Evolutionary conservation across 2,329 filamentous ascomycete genomes (phyloP).

Genomic region (Nannizzia gypsea): DNA sequence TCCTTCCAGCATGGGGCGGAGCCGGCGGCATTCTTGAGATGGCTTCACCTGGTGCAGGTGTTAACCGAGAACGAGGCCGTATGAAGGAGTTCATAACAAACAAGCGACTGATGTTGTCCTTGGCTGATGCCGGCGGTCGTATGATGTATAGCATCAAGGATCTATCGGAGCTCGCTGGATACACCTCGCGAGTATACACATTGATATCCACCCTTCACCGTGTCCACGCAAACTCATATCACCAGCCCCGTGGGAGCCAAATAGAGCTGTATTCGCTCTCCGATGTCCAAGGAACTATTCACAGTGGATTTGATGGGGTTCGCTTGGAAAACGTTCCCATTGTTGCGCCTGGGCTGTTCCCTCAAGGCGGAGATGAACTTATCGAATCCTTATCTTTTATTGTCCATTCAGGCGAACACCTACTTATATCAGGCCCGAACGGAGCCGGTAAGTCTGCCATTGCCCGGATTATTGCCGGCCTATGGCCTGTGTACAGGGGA

Average conservation of each 20-base stretch:
- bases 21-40: conserved; percentile 62
- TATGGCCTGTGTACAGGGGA: conserved; percentile 94
- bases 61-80: conserved; percentile 62
- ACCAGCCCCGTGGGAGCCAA: conserved; percentile 51
- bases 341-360: conserved; percentile 78
- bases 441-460: conserved; percentile 90
- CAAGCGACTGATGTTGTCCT: conserved; percentile 92
- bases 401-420: conserved; percentile 78
- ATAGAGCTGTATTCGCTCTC: conserved; percentile 78
- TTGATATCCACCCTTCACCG: conserved; percentile 89
- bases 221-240: conserved; percentile 83
- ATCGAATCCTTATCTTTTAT: conserved; percentile 81
- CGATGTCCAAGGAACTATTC: conserved; percentile 84
- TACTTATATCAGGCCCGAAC: conserved; percentile 89
- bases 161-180: conserved; percentile 84
- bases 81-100: conserved; percentile 99
- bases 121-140: conserved; percentile 87
- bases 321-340: conserved; percentile 86
- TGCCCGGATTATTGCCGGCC: conserved; percentile 70
- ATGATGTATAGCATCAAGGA: conserved; percentile 99
- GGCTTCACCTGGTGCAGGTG: conserved; percentile 29
- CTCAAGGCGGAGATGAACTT: conserved; percentile 81
- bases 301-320: conserved; percentile 90
- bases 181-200: conserved; percentile 91
- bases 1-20: conserved; percentile 88